Conservation (phyloP, 2,329 filamentous ascomycete species). For the Aureobasidium sp. region DNA sequence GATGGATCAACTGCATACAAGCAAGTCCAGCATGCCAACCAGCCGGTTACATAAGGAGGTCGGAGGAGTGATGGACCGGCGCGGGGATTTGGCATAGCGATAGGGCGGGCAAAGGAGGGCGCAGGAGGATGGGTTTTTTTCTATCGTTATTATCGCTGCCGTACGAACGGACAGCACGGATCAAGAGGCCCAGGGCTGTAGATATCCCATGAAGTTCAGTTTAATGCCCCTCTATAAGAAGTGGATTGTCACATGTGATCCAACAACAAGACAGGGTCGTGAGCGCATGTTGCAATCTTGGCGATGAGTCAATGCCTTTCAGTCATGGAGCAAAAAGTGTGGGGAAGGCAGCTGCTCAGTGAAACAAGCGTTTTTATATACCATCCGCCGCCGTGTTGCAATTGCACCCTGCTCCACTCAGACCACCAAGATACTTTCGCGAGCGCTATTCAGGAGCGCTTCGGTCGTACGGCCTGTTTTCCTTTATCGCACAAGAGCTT, state of each 20-base stretch:
- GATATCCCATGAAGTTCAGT: slow-evolving; percentile 10
- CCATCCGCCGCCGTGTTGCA: neutral
- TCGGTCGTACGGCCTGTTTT: slow-evolving; percentile 12
- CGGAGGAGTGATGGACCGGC: neutral
- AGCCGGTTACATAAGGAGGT: neutral
- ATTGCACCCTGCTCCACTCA: neutral
- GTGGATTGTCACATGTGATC: no score
- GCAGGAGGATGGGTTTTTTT: neutral
- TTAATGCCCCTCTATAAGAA: neutral
- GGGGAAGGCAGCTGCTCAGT: neutral
- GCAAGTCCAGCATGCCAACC: neutral
- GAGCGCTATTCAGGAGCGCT: slow-evolving; percentile 28
- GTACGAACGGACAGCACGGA: neutral
- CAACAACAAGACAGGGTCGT: neutral
- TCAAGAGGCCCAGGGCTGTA: neutral
- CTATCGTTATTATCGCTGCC: neutral
- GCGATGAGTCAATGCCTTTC: neutral
- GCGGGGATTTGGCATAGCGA: neutral
- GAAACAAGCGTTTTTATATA: neutral
- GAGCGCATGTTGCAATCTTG: neutral
- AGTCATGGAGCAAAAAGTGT: no score
- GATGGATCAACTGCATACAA: neutral
- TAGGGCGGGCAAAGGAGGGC: neutral
- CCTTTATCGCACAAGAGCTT: slow-evolving; percentile 10
- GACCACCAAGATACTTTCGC: slow-evolving; percentile 41